These are phyloP conservation scores for Endogone sp. DNA, from an alignment of 192 early-diverging fungal species.

Conservation along the genomic window DNA sequence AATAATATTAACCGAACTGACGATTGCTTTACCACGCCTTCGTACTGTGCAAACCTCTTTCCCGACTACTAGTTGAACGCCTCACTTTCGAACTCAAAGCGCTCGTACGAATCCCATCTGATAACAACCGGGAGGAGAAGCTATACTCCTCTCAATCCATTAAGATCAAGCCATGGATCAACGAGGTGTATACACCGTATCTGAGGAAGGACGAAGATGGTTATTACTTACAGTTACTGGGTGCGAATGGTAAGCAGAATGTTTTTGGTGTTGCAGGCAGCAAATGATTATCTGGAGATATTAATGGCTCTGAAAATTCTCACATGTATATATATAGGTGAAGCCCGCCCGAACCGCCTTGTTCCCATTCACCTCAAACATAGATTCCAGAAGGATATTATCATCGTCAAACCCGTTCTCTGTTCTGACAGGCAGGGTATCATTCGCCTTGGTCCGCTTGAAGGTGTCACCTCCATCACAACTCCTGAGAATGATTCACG, in stretches of 20 bases:
- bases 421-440: not conserved
- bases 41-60: not conserved
- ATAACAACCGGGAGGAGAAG: not conserved
- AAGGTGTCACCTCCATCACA: not conserved
- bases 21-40: not conserved
- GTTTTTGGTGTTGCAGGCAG: not conserved
- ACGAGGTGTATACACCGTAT: not conserved
- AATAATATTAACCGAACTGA: too few relatives aligned
- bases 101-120: not conserved
- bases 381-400: not conserved
- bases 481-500: not conserved
- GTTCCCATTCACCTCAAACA: slow-evolving; percentile 27
- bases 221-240: not conserved
- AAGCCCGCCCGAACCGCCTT: slow-evolving; percentile 16
- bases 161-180: not conserved
- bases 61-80: not conserved
- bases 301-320: not conserved
- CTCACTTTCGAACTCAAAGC: not conserved
- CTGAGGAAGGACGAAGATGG: not conserved
- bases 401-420: not conserved
- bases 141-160: not conserved
- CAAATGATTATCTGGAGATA: not conserved
- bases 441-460: not conserved
- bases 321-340: slow-evolving; percentile 20
- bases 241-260: not conserved